Percentiles rank a stretch among this genome's conserved stretches.
Conservation (phyloP, 768 basidiomycete species). For the Calocera viscosa region DNA sequence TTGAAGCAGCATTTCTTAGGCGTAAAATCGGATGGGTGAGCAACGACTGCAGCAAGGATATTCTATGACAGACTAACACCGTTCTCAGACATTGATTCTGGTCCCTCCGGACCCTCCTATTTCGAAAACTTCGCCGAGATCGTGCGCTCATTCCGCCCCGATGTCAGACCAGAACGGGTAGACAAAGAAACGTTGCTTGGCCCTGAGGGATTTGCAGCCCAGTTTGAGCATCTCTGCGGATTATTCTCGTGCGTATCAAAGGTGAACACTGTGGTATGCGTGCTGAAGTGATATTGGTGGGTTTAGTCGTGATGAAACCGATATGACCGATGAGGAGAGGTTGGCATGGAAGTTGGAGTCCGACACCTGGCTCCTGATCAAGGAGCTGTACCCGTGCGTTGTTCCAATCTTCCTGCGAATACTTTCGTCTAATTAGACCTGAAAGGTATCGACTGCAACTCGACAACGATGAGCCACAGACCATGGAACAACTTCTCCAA, state of each 20-base stretch:
- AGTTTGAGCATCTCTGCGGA: neutral
- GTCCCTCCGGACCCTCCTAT: neutral
- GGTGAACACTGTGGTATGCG: neutral
- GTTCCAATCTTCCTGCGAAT: neutral
- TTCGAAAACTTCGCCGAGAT: conserved; percentile 3
- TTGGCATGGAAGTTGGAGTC: conserved; percentile 18
- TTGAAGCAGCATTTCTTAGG: too few species aligned
- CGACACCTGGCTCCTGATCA: conserved; percentile 23
- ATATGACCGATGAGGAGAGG: conserved; percentile 1
- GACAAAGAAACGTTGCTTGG: neutral
- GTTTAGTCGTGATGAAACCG: neutral
- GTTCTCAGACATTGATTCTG: neutral
- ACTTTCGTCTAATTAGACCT: neutral
- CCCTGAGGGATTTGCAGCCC: neutral
- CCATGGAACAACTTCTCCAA: conserved; percentile 44
- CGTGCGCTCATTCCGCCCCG: neutral
- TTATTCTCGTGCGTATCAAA: neutral
- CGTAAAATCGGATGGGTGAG: too few species aligned
- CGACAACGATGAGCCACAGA: conserved; percentile 45
- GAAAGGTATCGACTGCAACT: conserved; percentile 38
- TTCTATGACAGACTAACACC: neutral
- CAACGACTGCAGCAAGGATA: neutral
- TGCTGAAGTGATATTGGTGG: neutral
- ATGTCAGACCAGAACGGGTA: neutral
- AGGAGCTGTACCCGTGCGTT: conserved; percentile 22